Evolutionary conservation across 345 rosid species (phyloP), one percentile per base, ranked within the genome.

Genomic region (Hibiscus tridactylites): DNA sequence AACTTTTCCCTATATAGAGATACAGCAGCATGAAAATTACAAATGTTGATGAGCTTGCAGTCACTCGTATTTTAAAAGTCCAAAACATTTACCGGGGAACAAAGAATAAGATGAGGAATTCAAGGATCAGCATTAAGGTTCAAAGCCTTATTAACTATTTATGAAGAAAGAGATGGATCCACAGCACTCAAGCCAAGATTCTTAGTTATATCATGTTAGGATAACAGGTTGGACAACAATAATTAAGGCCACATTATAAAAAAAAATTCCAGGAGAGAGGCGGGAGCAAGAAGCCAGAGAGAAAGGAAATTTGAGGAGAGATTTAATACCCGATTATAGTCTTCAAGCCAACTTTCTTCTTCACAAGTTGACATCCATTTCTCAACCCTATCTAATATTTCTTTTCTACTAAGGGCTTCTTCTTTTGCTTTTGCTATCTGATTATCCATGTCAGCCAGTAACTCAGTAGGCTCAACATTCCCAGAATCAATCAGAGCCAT

Each of bases 321-420:
- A 72, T 42, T 52, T 72, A 17, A 13, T 85, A 92, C 99, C 91
- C 97, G 85, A 71, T 86, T 92, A 77, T 95, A 95, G 73, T 95
- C 99, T 73, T 95, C 99, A 33, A 95, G 91, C 99, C 99, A 95
- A 77, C 96, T 95, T 87, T 95, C 99, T 86, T 95, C 99, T 85
- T 95, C 99, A 80, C 98, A 95, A 77, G 97, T 94, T 54, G 90
- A 92, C 98, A 92, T 95, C 99, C 99, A 95, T 81, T 90, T 95
- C 82, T 95, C 99, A 26, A 95, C 98, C 81, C 96, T 89, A 75
- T 95, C 98, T 84, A 95, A 81, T 77, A 92, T 95, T 3, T 95
- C 99, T 84, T 86, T 95, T 75, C 99, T 88, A 83, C 97, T 95
- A 62, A 85, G 82, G 47, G 89, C 85, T 85, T 92, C 98, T 75